Conservation (phyloP, 202 grass and related monocot genomes). For the Digitaria exilis region DNA sequence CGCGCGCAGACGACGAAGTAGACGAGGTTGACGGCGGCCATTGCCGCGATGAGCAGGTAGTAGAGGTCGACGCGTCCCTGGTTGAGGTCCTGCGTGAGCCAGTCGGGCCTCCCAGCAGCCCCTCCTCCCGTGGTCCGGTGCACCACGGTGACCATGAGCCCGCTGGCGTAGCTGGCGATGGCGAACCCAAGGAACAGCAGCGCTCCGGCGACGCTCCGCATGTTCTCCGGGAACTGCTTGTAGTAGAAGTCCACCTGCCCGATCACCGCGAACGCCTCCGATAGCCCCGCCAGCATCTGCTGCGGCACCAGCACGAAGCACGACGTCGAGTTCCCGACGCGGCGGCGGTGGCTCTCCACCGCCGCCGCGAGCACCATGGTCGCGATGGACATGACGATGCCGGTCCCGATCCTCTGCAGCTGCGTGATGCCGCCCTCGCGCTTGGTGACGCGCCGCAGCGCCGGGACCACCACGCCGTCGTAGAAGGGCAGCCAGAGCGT, state of each 20-base stretch:
- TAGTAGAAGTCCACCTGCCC: slow-evolving; percentile 74
- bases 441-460: slow-evolving; percentile 38
- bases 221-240: slow-evolving; percentile 79
- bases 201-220: slow-evolving; percentile 67
- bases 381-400: slow-evolving; percentile 41
- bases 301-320: slow-evolving; percentile 71
- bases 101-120: slow-evolving; percentile 22
- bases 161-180: slow-evolving; percentile 48
- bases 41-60: slow-evolving; percentile 54
- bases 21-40: slow-evolving; percentile 43
- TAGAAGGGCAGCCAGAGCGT: slow-evolving; percentile 65
- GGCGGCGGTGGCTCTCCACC: slow-evolving; percentile 50
- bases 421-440: slow-evolving; percentile 57
- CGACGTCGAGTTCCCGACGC: neutral
- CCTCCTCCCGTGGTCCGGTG: slow-evolving; percentile 34
- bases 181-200: slow-evolving; percentile 40
- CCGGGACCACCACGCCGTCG: slow-evolving; percentile 60
- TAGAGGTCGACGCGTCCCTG: slow-evolving; percentile 66
- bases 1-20: slow-evolving; percentile 58
- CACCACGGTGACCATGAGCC: slow-evolving; percentile 59
- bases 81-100: slow-evolving; percentile 70
- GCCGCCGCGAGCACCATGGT: slow-evolving; percentile 48
- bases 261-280: slow-evolving; percentile 65
- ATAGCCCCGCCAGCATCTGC: slow-evolving; percentile 54
- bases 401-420: slow-evolving; percentile 66